These are phyloP conservation scores for Cetradonia linearis DNA, from an alignment of 495 filamentous ascomycete species.

Conservation along the genomic window DNA sequence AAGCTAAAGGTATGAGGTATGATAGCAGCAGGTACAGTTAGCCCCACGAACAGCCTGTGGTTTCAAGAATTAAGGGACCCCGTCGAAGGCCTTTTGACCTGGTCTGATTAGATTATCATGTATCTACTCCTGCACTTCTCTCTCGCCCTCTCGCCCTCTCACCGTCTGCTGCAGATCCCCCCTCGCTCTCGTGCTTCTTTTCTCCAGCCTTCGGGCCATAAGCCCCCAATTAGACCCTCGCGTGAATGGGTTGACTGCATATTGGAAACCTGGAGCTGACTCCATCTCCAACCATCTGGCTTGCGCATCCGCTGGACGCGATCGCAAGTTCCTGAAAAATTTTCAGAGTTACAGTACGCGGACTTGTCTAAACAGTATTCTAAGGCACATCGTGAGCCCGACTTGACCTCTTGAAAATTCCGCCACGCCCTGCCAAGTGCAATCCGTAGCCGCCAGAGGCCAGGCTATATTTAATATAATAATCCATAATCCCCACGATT, in stretches of 20 bases:
- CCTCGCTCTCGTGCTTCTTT: background rate
- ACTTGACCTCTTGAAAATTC: background rate
- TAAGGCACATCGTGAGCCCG: slow-evolving; percentile 5
- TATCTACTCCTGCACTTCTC: background rate
- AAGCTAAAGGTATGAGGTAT: background rate
- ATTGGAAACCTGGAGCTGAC: background rate
- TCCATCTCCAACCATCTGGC: background rate
- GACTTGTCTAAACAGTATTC: background rate
- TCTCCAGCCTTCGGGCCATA: slow-evolving; percentile 3
- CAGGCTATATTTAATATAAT: slow-evolving; percentile 10
- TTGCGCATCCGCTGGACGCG: slow-evolving; percentile 1
- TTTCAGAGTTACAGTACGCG: background rate
- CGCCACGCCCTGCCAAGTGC: slow-evolving; percentile 8
- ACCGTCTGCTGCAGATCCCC: background rate
- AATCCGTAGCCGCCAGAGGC: slow-evolving; percentile 1
- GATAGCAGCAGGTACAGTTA: slow-evolving; percentile 5
- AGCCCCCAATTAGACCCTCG: background rate
- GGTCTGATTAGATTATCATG: slow-evolving; percentile 3
- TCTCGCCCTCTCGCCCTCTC: background rate
- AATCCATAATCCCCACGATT: slow-evolving; percentile 7
- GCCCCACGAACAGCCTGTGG: slow-evolving; percentile 6
- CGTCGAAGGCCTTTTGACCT: background rate
- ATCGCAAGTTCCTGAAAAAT: background rate
- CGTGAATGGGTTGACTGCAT: slow-evolving; percentile 2
- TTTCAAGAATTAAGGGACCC: background rate